Evolutionary conservation across 768 basidiomycete genomes (phyloP).

Genomic region (Lanmaoa rubissima): DNA sequence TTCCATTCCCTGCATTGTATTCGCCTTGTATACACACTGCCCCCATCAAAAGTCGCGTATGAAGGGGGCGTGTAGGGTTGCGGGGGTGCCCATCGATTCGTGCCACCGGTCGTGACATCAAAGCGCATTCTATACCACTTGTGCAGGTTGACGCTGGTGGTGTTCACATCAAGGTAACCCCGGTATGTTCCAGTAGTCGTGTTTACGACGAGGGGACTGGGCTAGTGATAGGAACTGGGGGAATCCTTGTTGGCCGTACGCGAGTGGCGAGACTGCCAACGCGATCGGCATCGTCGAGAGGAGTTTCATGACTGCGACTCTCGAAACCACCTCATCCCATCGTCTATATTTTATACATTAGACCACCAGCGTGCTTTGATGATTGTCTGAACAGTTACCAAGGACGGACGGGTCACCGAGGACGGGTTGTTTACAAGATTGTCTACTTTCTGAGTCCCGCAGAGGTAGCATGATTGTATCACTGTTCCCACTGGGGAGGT

Average conservation of each 20-base stretch:
- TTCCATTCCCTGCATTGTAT: constrained; percentile 3
- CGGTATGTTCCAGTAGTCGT: constrained; percentile 1
- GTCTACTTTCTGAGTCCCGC: not conserved
- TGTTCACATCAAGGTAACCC: constrained; percentile 3
- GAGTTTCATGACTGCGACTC: not conserved
- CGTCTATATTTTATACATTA: not conserved
- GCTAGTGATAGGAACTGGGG: not conserved
- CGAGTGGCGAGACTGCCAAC: not conserved
- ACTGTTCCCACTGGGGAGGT: not conserved
- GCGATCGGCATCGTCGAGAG: not conserved
- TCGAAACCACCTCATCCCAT: not conserved
- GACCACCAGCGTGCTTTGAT: not conserved
- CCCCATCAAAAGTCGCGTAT: not conserved
- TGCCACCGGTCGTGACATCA: not conserved
- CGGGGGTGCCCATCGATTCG: constrained; percentile 2
- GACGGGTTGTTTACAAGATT: not conserved
- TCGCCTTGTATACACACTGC: constrained; percentile 5
- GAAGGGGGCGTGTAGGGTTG: constrained; percentile 18
- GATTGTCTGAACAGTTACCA: not conserved
- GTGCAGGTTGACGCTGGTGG: not conserved
- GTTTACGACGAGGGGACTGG: not conserved
- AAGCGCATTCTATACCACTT: not conserved
- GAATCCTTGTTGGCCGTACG: not conserved
- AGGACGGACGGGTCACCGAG: not conserved
- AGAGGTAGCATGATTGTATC: not conserved